phyloP scores from a whole-genome alignment of 2,329 filamentous ascomycete genomes.

The Chrysoporthe deuterocubensis region DNA sequence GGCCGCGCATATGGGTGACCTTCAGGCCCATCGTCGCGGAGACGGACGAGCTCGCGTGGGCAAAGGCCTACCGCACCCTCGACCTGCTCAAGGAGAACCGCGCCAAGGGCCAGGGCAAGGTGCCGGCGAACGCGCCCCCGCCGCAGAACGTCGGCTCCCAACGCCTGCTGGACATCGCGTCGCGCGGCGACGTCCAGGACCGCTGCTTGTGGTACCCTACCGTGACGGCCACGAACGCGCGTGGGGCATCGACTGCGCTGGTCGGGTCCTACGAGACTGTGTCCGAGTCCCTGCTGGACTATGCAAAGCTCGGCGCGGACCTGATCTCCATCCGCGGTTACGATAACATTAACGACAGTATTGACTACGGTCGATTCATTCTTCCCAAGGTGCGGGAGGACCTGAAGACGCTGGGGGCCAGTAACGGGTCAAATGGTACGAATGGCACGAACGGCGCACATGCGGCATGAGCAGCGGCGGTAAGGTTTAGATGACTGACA shows the following conservation, averaged over 20 bases:
- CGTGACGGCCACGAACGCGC: conserved; percentile 63
- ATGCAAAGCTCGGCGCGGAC: conserved; percentile 59
- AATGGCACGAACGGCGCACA: conserved; percentile 2
- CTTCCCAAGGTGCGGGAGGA: conserved; percentile 53
- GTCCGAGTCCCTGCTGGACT: conserved; percentile 58
- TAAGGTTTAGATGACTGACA: neutral
- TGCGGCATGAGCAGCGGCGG: neutral
- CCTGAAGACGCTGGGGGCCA: conserved; percentile 33
- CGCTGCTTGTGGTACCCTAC: conserved; percentile 67
- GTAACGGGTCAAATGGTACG: neutral
- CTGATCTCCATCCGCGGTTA: conserved; percentile 65
- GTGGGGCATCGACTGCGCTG: conserved; percentile 62
- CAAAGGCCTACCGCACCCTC: conserved; percentile 60
- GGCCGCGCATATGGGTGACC: conserved; percentile 66
- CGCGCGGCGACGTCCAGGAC: conserved; percentile 60
- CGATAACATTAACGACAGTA: conserved; percentile 62
- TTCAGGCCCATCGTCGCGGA: conserved; percentile 65
- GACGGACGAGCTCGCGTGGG: conserved; percentile 66
- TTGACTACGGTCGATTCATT: conserved; percentile 62
- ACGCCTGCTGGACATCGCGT: conserved; percentile 61
- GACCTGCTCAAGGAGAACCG: conserved; percentile 52
- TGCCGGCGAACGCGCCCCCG: conserved; percentile 37
- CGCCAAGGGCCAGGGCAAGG: conserved; percentile 33
- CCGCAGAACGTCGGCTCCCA: conserved; percentile 65
- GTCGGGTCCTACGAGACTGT: conserved; percentile 60